Evolutionary conservation across 257 asterid genomes (phyloP).

Genomic region (Thymus mandschuricus): DNA sequence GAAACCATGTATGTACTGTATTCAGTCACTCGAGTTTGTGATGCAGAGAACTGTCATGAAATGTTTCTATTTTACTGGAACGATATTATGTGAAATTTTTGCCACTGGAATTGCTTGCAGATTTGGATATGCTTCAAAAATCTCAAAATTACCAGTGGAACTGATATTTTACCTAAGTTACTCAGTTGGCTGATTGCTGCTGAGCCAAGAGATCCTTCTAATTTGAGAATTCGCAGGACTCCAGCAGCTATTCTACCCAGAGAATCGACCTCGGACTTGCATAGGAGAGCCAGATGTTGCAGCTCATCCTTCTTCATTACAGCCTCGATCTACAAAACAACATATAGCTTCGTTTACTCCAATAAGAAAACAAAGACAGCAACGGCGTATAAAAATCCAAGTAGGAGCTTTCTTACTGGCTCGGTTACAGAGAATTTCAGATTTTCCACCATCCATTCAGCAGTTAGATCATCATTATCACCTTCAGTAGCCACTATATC

Average conservation of each 20-base stretch:
- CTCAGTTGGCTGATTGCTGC: slow-evolving; percentile 85
- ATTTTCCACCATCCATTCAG: slow-evolving; percentile 74
- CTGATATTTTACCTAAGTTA: slow-evolving; percentile 67
- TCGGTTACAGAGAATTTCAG: slow-evolving; percentile 81
- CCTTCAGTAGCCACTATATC: slow-evolving; percentile 74
- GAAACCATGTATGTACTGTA: neutral
- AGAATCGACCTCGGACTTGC: slow-evolving; percentile 89
- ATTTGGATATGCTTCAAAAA: too few species aligned
- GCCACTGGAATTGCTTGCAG: too few species aligned
- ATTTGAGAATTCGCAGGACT: slow-evolving; percentile 82
- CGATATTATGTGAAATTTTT: too few species aligned
- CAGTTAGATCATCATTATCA: slow-evolving; percentile 50
- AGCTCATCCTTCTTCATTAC: slow-evolving; percentile 85
- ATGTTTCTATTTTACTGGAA: too few species aligned
- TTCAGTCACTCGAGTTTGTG: neutral
- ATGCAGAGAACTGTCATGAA: neutral
- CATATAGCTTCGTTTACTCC: slow-evolving; percentile 13
- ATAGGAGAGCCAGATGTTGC: slow-evolving; percentile 63
- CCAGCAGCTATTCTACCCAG: slow-evolving; percentile 93
- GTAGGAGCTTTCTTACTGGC: slow-evolving; percentile 60
- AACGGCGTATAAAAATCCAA: slow-evolving; percentile 2
- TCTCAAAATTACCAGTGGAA: neutral
- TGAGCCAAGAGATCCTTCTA: slow-evolving; percentile 80
- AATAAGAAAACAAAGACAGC: slow-evolving; percentile 21
- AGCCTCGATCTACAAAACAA: slow-evolving; percentile 73